phyloP scores from a whole-genome alignment of 805 yeast genomes.

The Barnettozyma pratensis region DNA sequence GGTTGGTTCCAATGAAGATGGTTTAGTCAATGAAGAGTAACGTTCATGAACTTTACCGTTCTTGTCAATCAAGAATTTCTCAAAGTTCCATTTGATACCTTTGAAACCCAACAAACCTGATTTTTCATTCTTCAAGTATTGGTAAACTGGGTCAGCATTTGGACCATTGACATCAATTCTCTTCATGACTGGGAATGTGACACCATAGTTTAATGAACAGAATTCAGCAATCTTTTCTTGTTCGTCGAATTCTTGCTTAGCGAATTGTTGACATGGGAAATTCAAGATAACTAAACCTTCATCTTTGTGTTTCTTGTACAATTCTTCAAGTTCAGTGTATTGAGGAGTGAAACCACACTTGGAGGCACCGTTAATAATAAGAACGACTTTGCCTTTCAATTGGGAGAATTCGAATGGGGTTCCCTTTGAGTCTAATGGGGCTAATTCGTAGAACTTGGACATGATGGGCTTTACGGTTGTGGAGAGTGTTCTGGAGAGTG shows the following conservation, averaged over 20 bases:
- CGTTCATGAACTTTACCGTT: conserved; percentile 62
- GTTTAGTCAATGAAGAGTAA: conserved; percentile 64
- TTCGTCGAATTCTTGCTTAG: conserved; percentile 69
- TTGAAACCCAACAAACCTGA: conserved; percentile 58
- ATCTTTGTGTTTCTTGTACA: conserved; percentile 62
- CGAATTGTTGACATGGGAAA: conserved; percentile 91
- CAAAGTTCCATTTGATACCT: conserved; percentile 77
- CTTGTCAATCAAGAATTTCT: conserved; percentile 59
- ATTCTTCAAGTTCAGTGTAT: conserved; percentile 63
- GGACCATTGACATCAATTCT: conserved; percentile 89
- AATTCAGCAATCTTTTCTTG: conserved; percentile 68
- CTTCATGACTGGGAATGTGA: conserved; percentile 80
- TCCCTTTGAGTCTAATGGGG: conserved; percentile 58
- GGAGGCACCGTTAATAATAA: conserved; percentile 85
- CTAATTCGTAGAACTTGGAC: conserved; percentile 62
- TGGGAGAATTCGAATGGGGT: conserved; percentile 53
- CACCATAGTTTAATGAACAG: conserved; percentile 83
- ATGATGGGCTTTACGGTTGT: conserved; percentile 22
- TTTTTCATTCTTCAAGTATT: conserved; percentile 67
- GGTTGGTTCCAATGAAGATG: conserved; percentile 50
- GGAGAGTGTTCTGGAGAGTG: neutral
- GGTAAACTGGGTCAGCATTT: conserved; percentile 73
- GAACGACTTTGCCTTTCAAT: conserved; percentile 73
- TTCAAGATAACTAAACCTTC: conserved; percentile 68
- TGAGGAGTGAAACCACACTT: conserved; percentile 83